phyloP scores from a whole-genome alignment of 495 filamentous ascomycete species.

The Daldinia grandis region DNA sequence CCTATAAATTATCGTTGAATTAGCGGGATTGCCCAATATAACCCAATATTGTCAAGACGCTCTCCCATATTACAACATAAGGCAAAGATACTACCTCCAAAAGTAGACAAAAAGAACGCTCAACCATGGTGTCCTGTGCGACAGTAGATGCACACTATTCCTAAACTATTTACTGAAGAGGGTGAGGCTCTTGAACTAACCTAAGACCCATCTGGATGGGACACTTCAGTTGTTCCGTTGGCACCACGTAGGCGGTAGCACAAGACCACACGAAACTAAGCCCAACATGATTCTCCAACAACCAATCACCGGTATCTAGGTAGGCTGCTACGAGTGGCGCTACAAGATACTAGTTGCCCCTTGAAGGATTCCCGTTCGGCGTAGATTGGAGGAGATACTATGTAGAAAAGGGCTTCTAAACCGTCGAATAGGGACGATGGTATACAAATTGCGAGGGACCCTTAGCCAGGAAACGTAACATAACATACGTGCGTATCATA shows the following conservation, averaged over 20 bases:
- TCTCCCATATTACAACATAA: slow-evolving; percentile 6
- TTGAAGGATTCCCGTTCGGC: slow-evolving; percentile 20
- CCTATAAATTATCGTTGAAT: not conserved
- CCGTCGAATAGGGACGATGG: slow-evolving; percentile 17
- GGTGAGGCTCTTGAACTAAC: slow-evolving; percentile 38
- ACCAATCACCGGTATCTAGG: slow-evolving; percentile 15
- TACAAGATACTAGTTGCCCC: slow-evolving; percentile 10
- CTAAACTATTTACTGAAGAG: slow-evolving; percentile 15
- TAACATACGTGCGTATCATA: slow-evolving; percentile 12
- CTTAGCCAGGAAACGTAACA: slow-evolving; percentile 22
- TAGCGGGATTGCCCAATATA: not conserved
- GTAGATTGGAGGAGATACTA: slow-evolving; percentile 6
- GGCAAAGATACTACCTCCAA: slow-evolving; percentile 3
- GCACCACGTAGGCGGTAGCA: slow-evolving; percentile 40
- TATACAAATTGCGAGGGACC: not conserved
- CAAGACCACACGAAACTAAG: slow-evolving; percentile 25
- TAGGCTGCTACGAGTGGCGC: not conserved
- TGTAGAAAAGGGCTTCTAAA: slow-evolving; percentile 6
- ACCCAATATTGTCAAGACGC: not conserved
- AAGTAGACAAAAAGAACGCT: not conserved
- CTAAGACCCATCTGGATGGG: slow-evolving; percentile 35
- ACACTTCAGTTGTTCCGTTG: slow-evolving; percentile 33
- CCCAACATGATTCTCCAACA: slow-evolving; percentile 16
- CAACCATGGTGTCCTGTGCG: slow-evolving; percentile 1
- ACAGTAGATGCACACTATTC: slow-evolving; percentile 11